Conservation (phyloP, 768 basidiomycete genomes). For the Suillus fuscotomentosus region DNA sequence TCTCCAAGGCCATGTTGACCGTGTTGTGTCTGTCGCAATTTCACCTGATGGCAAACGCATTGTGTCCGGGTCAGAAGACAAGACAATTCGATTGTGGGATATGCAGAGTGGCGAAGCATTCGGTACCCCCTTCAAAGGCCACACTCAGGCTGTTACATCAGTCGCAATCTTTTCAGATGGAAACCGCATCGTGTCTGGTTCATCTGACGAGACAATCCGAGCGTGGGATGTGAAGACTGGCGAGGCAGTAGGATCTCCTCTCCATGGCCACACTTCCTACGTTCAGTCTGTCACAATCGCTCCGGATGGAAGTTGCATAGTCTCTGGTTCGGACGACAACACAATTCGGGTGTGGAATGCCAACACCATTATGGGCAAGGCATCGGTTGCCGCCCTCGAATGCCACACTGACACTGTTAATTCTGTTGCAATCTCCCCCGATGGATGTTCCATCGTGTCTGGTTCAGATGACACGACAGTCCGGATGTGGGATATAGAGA, state of each 20-base stretch:
- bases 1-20: neutral
- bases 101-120: neutral
- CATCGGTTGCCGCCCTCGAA: neutral
- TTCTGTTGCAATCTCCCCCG: neutral
- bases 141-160: no score
- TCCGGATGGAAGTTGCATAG: neutral
- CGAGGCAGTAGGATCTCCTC: no score
- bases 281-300: neutral
- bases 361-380: neutral
- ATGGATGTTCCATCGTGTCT: neutral
- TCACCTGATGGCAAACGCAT: neutral
- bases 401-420: neutral
- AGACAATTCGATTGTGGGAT: neutral
- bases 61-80: conserved; percentile 2
- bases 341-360: neutral
- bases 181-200: no score
- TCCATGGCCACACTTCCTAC: neutral
- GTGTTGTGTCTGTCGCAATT: neutral
- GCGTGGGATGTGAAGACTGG: no score
- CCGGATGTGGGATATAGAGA: neutral
- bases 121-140: no score
- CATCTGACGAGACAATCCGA: no score
- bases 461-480: neutral
- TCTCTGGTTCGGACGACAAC: neutral
- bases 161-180: no score